Evolutionary conservation across 768 basidiomycete genomes (phyloP).

Genomic region (Amanita rimosa): DNA sequence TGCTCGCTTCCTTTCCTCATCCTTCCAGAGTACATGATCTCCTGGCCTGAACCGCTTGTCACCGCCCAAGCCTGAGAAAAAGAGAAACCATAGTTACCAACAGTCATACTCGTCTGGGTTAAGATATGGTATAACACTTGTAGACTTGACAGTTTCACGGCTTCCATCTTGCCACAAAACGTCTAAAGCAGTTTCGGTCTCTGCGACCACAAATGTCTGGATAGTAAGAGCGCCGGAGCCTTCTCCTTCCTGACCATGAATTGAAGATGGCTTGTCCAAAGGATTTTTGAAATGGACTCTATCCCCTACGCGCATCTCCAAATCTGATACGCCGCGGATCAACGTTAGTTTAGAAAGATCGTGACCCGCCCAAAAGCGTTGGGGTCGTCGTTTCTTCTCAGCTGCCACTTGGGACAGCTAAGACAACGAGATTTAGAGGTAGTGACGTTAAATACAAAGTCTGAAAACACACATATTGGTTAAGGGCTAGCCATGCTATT

Average conservation of each 20-base stretch:
- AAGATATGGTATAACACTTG: conserved; percentile 66
- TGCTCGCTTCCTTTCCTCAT: conserved; percentile 51
- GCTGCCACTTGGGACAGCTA: conserved; percentile 56
- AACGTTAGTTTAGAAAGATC: conserved; percentile 56
- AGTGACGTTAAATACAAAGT: neutral
- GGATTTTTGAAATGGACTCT: conserved; percentile 49
- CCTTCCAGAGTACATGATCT: conserved; percentile 79
- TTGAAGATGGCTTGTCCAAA: conserved; percentile 38
- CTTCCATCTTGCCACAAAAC: conserved; percentile 87
- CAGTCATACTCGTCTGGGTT: conserved; percentile 90
- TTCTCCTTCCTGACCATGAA: conserved; percentile 45
- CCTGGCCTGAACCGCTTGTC: conserved; percentile 56
- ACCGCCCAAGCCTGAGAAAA: conserved; percentile 4
- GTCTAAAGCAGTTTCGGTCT: conserved; percentile 57
- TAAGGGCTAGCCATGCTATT: conserved; percentile 79
- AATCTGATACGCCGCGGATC: conserved; percentile 46
- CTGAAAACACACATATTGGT: conserved; percentile 54
- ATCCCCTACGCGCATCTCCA: conserved; percentile 64
- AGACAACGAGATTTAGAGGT: neutral
- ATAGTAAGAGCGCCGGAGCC: conserved; percentile 36
- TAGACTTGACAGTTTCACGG: conserved; percentile 47
- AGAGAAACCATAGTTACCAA: conserved; percentile 37
- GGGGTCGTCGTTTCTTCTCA: conserved; percentile 50
- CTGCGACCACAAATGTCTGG: conserved; percentile 49
- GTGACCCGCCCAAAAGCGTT: conserved; percentile 61